Base-by-base conservation (phyloP, 345 rosid species). In the Salix dunnii region DNA sequence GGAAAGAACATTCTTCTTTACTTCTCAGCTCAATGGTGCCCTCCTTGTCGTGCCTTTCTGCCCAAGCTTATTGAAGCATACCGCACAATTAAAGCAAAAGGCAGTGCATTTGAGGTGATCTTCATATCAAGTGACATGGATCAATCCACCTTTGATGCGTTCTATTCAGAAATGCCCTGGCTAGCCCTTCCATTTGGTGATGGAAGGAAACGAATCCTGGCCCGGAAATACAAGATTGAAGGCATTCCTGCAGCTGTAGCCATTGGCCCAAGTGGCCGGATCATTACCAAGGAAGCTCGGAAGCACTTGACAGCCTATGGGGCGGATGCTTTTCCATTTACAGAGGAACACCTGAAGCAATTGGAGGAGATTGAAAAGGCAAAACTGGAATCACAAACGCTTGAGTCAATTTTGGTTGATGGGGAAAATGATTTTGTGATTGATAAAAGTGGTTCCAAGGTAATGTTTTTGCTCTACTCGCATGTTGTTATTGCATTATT, bases 21-120 rank as follows among this genome's bases (percentile, higher is more conserved):
- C 80, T 91, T 91, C 87, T 92, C 97, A 70, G 92, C 93, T 1
- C 88, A 89, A 71, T 87, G 97, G 93, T 90, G 89, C 66, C 85
- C 86, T 33, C 90, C 90, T 4, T 90, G 90, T 61, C 87, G 87
- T 9, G 90, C 84, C 16, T 92, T 92, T 83, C 76, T 88, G 21
- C 93, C 93, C 25, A 87, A 84, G 71, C 91, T 91, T 30, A 83
- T 85, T 23, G 84, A 90, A 81, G 85, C 84, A 23, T 91, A 90
- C 82, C 80, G 87, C 60, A 78, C 88, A 78, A 92, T 91, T 67
- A 89, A 88, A 86, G 85, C 76, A 20, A 86, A 67, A 64, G 88
- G 82, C 28, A 83, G 77, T 63, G 82, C 88, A 21, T 91, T 83
- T 65, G 93, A 94, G 77, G 79, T 89, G 20, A 81, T 94, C 27